Percentiles rank a stretch among this genome's conserved stretches.
Conservation (phyloP, 768 basidiomycete species). For the Daedalea quercina region DNA sequence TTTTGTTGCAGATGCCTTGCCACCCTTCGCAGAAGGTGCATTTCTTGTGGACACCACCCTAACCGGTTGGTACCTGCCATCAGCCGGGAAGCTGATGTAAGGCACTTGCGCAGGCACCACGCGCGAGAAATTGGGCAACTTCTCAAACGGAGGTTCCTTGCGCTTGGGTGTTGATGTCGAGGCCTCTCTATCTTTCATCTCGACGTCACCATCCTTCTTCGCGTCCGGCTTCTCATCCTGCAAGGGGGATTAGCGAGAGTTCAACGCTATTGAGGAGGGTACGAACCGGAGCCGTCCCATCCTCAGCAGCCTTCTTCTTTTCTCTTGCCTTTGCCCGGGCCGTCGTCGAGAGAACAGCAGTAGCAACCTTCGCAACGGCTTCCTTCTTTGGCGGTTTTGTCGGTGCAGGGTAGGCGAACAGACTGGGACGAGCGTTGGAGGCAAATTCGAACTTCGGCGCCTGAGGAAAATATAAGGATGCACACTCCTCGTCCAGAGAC, state of each 20-base stretch:
- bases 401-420: slow-evolving; percentile 87
- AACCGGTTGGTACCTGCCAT: slow-evolving; percentile 84
- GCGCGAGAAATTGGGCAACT: slow-evolving; percentile 80
- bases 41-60: slow-evolving; percentile 57
- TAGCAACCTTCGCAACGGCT: slow-evolving; percentile 83
- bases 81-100: slow-evolving; percentile 76
- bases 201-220: slow-evolving; percentile 60
- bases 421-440: slow-evolving; percentile 84
- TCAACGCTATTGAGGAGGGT: neutral
- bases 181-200: slow-evolving; percentile 67
- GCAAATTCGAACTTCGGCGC: slow-evolving; percentile 90
- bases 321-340: slow-evolving; percentile 95
- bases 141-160: slow-evolving; percentile 78
- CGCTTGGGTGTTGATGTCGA: slow-evolving; percentile 29
- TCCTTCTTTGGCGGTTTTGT: slow-evolving; percentile 92
- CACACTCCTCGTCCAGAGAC: no score
- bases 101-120: slow-evolving; percentile 85
- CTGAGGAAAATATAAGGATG: slow-evolving; percentile 28
- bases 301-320: slow-evolving; percentile 83
- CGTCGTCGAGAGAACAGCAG: slow-evolving; percentile 94
- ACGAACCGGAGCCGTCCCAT: slow-evolving; percentile 77
- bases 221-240: slow-evolving; percentile 51
- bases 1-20: slow-evolving; percentile 20
- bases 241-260: slow-evolving; percentile 12
- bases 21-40: slow-evolving; percentile 10